A percentile compares a stretch with the other conserved stretches of the same genome.
Evolutionary conservation across 805 yeast genomes (phyloP).

Genomic region (Kodamaea laetipori): DNA sequence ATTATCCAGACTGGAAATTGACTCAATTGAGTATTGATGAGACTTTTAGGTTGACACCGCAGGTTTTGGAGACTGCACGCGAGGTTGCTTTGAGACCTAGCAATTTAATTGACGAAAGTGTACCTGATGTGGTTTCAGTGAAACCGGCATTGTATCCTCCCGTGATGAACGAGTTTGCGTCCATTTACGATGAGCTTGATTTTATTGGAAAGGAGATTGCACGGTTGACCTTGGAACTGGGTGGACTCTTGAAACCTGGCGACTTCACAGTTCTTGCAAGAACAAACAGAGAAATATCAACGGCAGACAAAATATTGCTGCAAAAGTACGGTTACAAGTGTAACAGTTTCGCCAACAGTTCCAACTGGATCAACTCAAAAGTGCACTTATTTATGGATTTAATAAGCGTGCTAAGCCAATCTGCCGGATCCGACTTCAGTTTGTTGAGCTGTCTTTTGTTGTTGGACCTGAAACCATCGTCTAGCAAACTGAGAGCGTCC

Average conservation of each 20-base stretch:
- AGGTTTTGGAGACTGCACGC: slow-evolving; percentile 49
- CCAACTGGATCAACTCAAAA: slow-evolving; percentile 53
- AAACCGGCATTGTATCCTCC: slow-evolving; percentile 28
- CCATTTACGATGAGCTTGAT: slow-evolving; percentile 39
- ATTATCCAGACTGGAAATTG: slow-evolving; percentile 23
- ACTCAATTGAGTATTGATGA: slow-evolving; percentile 45
- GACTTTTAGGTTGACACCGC: slow-evolving; percentile 64
- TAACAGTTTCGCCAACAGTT: slow-evolving; percentile 47
- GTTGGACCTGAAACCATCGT: slow-evolving; percentile 28
- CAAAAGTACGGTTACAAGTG: slow-evolving; percentile 43
- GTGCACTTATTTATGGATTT: slow-evolving; percentile 51
- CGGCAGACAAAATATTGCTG: slow-evolving; percentile 34
- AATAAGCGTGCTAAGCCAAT: slow-evolving; percentile 42
- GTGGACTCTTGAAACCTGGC: slow-evolving; percentile 42
- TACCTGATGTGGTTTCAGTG: slow-evolving; percentile 14
- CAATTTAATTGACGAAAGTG: slow-evolving; percentile 7
- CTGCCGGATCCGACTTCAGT: slow-evolving; percentile 35
- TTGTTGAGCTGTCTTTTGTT: slow-evolving; percentile 29
- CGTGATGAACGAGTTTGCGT: slow-evolving; percentile 18
- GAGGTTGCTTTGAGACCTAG: slow-evolving; percentile 19
- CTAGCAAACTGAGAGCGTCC: slow-evolving; percentile 24
- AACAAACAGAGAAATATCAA: slow-evolving; percentile 51
- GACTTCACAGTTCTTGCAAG: slow-evolving; percentile 58
- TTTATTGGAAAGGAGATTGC: slow-evolving; percentile 50
- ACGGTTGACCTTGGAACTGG: slow-evolving; percentile 41